phyloP scores from a whole-genome alignment of 2,329 filamentous ascomycete species.

The Delphinella strobiligena region DNA sequence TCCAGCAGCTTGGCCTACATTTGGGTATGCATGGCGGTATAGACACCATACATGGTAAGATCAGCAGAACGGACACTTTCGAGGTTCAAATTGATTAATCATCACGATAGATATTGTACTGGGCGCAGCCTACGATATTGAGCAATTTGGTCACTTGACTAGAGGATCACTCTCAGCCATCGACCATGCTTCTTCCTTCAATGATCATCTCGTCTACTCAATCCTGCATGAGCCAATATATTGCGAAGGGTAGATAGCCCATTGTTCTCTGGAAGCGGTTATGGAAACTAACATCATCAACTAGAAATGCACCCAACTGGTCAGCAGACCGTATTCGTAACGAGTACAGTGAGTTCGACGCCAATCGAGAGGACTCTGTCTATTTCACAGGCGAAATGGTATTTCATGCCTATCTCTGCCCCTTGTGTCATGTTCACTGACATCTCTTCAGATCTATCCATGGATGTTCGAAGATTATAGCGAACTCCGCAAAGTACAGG shows the following conservation, averaged over 20 bases:
- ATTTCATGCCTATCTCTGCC: conserved; percentile 7
- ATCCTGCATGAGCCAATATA: conserved; percentile 83
- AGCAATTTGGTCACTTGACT: conserved; percentile 64
- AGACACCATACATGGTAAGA: conserved; percentile 54
- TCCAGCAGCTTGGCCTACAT: conserved; percentile 64
- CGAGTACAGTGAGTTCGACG: conserved; percentile 34
- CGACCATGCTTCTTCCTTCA: conserved; percentile 57
- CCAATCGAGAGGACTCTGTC: conserved; percentile 40
- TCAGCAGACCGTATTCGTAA: conserved; percentile 55
- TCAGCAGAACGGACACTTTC: not conserved
- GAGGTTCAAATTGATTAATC: not conserved
- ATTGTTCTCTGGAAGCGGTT: not conserved
- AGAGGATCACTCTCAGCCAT: conserved; percentile 56
- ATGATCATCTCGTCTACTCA: conserved; percentile 70
- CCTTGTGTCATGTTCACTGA: not conserved
- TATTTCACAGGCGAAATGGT: conserved; percentile 87
- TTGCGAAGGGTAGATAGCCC: conserved; percentile 47
- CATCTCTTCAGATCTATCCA: conserved; percentile 48
- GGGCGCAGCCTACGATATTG: conserved; percentile 58
- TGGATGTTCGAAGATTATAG: conserved; percentile 73
- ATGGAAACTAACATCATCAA: not conserved
- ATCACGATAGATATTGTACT: conserved; percentile 47
- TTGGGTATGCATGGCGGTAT: conserved; percentile 73
- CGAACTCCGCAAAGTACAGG: conserved; percentile 57
- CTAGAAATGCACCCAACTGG: conserved; percentile 53